Evolutionary conservation across 768 basidiomycete species (phyloP).

Genomic region (Phlebiopsis flavidoalba): DNA sequence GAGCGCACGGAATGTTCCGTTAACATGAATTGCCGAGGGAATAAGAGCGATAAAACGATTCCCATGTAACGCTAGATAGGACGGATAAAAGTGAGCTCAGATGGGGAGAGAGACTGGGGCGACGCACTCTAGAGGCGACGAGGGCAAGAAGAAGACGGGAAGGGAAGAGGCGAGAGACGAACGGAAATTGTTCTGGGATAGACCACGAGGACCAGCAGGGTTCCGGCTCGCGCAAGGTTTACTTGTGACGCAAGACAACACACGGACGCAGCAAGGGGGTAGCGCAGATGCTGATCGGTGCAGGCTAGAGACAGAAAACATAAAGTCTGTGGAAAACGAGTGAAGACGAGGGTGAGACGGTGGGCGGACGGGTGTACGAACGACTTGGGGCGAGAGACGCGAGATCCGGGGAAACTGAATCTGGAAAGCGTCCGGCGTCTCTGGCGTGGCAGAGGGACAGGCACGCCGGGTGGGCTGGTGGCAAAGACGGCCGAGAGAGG

Average conservation of each 20-base stretch:
- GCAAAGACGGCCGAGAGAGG: neutral
- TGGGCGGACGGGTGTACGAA: slow-evolving; percentile 3
- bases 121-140: slow-evolving; percentile 4
- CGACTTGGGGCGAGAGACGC: slow-evolving; percentile 2
- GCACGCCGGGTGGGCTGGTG: neutral
- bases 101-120: neutral
- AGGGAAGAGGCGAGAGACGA: slow-evolving; percentile 12
- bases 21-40: slow-evolving; percentile 25
- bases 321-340: slow-evolving; percentile 13
- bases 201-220: slow-evolving; percentile 15
- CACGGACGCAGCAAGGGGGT: slow-evolving; percentile 10
- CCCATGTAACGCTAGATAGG: slow-evolving; percentile 22
- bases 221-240: neutral
- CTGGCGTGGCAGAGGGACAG: neutral
- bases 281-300: slow-evolving; percentile 12
- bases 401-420: neutral
- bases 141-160: slow-evolving; percentile 10
- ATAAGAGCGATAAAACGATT: slow-evolving; percentile 25
- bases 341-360: too few species aligned
- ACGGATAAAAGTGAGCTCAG: neutral
- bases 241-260: slow-evolving; percentile 17
- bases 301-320: slow-evolving; percentile 16
- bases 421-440: neutral
- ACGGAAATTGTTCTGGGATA: slow-evolving; percentile 13
- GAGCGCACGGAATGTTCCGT: slow-evolving; percentile 17